Conservation (phyloP, 148 eudicot species). For the Rhododendron ovatum region DNA sequence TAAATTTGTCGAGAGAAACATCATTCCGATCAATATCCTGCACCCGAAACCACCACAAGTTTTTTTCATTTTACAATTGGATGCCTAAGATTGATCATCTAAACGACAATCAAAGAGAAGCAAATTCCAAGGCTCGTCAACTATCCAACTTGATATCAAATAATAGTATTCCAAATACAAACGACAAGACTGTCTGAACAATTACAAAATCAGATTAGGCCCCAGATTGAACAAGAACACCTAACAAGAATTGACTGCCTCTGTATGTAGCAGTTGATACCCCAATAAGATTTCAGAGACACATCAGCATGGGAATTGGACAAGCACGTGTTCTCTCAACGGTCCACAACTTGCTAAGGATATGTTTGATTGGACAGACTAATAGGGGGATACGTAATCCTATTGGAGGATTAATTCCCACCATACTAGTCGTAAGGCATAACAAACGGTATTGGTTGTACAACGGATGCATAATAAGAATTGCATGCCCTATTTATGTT, state of each 20-base stretch:
- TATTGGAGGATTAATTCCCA: neutral
- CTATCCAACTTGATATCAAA: neutral
- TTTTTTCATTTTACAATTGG: neutral
- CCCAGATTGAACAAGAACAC: neutral
- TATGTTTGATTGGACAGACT: neutral
- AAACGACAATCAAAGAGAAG: neutral
- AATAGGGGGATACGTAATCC: neutral
- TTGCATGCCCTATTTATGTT: neutral
- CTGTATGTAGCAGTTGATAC: neutral
- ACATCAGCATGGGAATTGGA: neutral
- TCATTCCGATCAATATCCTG: slow-evolving; percentile 86
- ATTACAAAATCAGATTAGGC: neutral
- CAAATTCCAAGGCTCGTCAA: neutral
- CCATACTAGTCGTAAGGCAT: neutral
- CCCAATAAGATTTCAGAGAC: neutral
- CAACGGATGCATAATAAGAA: neutral
- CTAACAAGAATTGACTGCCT: neutral
- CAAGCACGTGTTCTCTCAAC: neutral
- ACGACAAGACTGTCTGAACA: neutral
- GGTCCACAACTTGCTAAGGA: neutral
- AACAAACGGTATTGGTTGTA: neutral
- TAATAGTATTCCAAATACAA: neutral
- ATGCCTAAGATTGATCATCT: neutral
- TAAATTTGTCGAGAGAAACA: slow-evolving; percentile 72
- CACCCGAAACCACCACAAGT: slow-evolving; percentile 14